Percentiles rank a stretch among this genome's conserved stretches.
phyloP scores from a whole-genome alignment of 768 basidiomycete species.

The Heimioporus sp. region DNA sequence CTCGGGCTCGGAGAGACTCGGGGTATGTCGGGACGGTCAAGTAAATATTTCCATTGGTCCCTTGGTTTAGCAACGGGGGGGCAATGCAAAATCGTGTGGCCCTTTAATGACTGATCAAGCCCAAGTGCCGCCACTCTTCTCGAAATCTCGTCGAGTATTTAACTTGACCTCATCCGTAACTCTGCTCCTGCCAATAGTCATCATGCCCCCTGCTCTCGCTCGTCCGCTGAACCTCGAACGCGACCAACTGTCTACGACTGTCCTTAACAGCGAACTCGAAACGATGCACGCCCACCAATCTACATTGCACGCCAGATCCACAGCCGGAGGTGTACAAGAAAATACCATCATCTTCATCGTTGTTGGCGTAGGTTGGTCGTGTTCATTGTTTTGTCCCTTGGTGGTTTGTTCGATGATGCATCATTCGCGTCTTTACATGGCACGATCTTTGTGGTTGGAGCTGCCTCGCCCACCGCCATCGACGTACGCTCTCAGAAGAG shows the following conservation, averaged over 20 bases:
- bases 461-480: not conserved
- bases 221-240: not conserved
- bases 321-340: conserved; percentile 1
- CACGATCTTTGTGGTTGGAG: not conserved
- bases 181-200: not conserved
- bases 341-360: conserved; percentile 24
- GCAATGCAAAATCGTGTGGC: conserved; percentile 16
- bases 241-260: not conserved
- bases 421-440: not conserved
- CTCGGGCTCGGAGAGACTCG: conserved; percentile 11
- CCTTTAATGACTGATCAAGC: conserved; percentile 8
- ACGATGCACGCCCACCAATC: conserved; percentile 3
- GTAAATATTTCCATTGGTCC: conserved; percentile 18
- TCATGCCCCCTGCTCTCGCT: conserved; percentile 12
- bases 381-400: conserved; percentile 2
- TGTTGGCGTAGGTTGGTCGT: conserved; percentile 24
- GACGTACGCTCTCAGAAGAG: not conserved
- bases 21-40: conserved; percentile 17
- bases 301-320: conserved; percentile 10
- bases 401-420: conserved; percentile 1
- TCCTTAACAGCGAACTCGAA: not conserved
- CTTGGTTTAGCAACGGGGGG: not conserved
- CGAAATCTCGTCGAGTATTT: conserved; percentile 10
- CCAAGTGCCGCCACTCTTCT: conserved; percentile 6
- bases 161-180: conserved; percentile 5